Percentiles rank a stretch among this genome's conserved stretches.
phyloP scores from a whole-genome alignment of 805 yeast genomes.

The Saccharomycopsis fermentans region DNA sequence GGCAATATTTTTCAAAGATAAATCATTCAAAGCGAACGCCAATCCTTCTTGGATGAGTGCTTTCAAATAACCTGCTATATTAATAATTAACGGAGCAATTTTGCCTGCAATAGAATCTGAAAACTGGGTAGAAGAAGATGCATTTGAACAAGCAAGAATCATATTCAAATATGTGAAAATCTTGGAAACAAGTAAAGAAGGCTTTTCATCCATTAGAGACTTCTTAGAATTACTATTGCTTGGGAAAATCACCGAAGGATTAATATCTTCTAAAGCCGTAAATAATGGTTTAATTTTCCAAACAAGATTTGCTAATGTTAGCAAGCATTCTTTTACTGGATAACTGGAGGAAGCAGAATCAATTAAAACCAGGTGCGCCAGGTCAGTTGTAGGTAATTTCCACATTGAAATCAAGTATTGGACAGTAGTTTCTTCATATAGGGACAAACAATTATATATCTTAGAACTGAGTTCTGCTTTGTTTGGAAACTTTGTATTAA shows the following conservation, averaged over 20 bases:
- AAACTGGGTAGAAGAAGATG: background rate
- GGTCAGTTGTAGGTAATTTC: slow-evolving; percentile 66
- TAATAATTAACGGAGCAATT: background rate
- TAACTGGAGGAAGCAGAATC: background rate
- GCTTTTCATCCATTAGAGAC: slow-evolving; percentile 16
- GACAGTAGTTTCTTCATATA: slow-evolving; percentile 86
- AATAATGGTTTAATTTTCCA: slow-evolving; percentile 68
- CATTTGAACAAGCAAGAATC: background rate
- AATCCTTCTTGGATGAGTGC: background rate
- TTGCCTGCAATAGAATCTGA: background rate
- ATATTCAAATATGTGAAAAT: slow-evolving; percentile 25
- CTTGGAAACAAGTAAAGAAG: slow-evolving; percentile 22
- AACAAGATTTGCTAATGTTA: slow-evolving; percentile 61
- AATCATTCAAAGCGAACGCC: slow-evolving; percentile 1
- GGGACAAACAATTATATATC: slow-evolving; percentile 81
- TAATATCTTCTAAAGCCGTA: slow-evolving; percentile 38
- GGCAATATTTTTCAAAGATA: slow-evolving; percentile 32
- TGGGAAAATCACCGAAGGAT: slow-evolving; percentile 1
- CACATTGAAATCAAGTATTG: slow-evolving; percentile 86
- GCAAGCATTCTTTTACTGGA: background rate
- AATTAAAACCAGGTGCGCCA: slow-evolving; percentile 53
- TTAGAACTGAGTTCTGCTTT: slow-evolving; percentile 50
- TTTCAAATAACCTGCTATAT: background rate
- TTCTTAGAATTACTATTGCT: background rate
- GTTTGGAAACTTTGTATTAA: slow-evolving; percentile 39